Evolutionary conservation across 805 yeast species (phyloP), one percentile per base, ranked within the genome.

Genomic region (Priceomyces melissophilus): DNA sequence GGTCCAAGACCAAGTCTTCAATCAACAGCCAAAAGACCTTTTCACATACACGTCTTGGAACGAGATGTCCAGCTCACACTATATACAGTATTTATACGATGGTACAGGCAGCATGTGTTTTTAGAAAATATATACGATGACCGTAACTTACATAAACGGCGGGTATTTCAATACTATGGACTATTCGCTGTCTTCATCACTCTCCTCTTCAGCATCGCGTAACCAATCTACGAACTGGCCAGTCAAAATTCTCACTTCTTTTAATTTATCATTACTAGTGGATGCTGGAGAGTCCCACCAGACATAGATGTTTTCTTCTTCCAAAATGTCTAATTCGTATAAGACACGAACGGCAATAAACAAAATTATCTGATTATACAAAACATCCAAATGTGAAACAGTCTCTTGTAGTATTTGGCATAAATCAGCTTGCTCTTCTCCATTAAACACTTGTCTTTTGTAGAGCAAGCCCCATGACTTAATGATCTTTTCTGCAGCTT

Each of bases 191-290:
- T 45, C 50, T 9, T 61, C 66, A 30, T 58, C 58, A 35, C 60
- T 60, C 52, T 81, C 88, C 46, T 78, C 84, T 33, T 73, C 82
- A 1, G 96, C 97, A 35, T 81, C 86, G 52, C 76, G 76, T 44
- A 91, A 73, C 97, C 97, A 90, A 13, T 82, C 86, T 14, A 91
- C 74, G 82, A 91, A 91, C 60, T 81, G 83, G 7, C 66, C 76
- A 2, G 87, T 81, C 48, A 78, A 70, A 23, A 57, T 68, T 43
- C 84, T 75, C 13, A 82, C 81, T 20, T 65, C 68, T 11, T 57
- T 54, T 32, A 77, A 66, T 16, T 65, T 70, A 5, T 67, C 73
- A 11, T 67, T 55, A 11, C 67, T 74, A 6, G 63, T 58, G 12
- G 60, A 47, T 9, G 49, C 55, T 20, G 51, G 47, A 13, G 69